Base-by-base conservation (phyloP, 2,329 filamentous ascomycete genomes). In the Ceratocystis smalleyi region DNA sequence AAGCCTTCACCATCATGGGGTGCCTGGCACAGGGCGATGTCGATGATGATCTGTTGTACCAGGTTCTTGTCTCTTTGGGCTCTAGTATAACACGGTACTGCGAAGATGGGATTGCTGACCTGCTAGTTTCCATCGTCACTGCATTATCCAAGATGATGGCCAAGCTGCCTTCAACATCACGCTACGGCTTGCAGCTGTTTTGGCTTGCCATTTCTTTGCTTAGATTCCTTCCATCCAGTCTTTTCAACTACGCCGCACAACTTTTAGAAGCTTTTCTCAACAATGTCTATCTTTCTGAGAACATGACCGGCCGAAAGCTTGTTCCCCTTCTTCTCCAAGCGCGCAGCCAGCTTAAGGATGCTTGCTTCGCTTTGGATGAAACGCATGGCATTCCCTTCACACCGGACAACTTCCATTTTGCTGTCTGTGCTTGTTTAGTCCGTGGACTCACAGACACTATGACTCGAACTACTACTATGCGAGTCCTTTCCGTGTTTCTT, bases 61-160 rank as follows among this genome's bases (percentile, higher is more conserved):
- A 88, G 71, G 84, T 88, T 22, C 77, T 88, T 2, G 85, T 88
- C 32, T 83, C 85, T 17, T 75, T 88, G 17, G 79, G 84, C 59
- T 84, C 80, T 67, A 85, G 84, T 69, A 78, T 88, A 17, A 75
- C 77, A n/a, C 79, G 84, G 32, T 87, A 85, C 69, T 79, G 81
- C 55, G 83, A 86, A 65, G 83, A 85, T 64, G 79, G 77, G 65
- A 84, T 81, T 69, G 82, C 78, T 68, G 85, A 87, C 69, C 86
- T 88, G 83, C 77, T 87, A 35, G 79, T 86, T 43, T 82, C 84
- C 5, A 86, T 88, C 63, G 79, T 87, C 24, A 85, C 82, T 1
- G 81, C 83, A 2, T 72, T 88, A 55, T 85, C 84, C 10, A 87
- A 86, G 71, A 87, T 88, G 84, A 85, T 87, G 78, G 77, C 81